A percentile compares a stretch with the other conserved stretches of the same genome.
phyloP scores from a whole-genome alignment of 2,329 filamentous ascomycete species.

The Arthrobotrys pseudoclavata region DNA sequence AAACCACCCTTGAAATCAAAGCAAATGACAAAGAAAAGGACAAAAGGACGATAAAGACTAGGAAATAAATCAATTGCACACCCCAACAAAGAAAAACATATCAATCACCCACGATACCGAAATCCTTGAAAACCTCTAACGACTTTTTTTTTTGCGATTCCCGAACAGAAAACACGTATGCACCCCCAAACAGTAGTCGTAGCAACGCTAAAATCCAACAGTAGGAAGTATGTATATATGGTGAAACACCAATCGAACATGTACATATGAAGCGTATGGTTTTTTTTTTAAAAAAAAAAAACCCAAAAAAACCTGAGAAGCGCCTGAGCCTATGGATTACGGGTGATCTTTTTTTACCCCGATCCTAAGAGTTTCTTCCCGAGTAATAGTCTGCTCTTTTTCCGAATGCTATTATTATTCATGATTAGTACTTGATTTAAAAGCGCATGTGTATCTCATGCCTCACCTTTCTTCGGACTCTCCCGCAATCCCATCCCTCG shows the following conservation, averaged over 20 bases:
- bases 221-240: conserved; percentile 22
- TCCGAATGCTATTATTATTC: conserved; percentile 62
- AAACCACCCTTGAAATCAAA: conserved; percentile 3
- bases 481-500: conserved; percentile 60
- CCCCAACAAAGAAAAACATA: neutral
- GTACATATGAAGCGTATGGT: conserved; percentile 27
- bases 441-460: neutral
- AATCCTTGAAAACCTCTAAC: conserved; percentile 16
- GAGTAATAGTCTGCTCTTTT: conserved; percentile 64
- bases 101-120: neutral
- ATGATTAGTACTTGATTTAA: conserved; percentile 27
- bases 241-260: conserved; percentile 29
- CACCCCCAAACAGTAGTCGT: neutral
- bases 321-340: neutral
- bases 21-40: neutral
- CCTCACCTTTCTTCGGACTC: conserved; percentile 63
- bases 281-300: neutral
- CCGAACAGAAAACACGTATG: conserved; percentile 18
- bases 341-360: conserved; percentile 5
- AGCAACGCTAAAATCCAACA: conserved; percentile 18
- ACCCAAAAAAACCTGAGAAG: neutral
- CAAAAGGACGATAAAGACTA: neutral
- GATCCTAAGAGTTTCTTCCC: conserved; percentile 64
- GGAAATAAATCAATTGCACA: neutral
- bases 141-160: conserved; percentile 18